Base-by-base conservation (phyloP, 1,284 basidiomycete species). In the Fomitopsis pinicola region DNA sequence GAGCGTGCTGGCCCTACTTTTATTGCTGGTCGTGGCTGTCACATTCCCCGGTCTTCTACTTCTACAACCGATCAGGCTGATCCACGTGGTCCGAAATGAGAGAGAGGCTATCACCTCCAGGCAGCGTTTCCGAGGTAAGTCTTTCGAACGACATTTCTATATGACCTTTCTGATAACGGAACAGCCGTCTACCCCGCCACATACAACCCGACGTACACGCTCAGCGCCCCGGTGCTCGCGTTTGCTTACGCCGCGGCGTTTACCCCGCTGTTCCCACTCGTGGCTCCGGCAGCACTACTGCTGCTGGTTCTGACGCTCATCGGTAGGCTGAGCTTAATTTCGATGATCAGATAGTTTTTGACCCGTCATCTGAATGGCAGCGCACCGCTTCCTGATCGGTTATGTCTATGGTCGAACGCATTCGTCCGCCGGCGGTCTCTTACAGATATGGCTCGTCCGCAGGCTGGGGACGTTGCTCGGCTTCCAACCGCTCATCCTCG, bases 391-490 rank as follows among this genome's bases (percentile, higher is more conserved):
- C 75, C 81, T 92, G 59, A 77, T 90, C 60, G 86, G 87, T 42
- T 90, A 91, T 69, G 89, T 92, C 30, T 89, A 87, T 67, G 86
- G 82, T 14, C 81, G 87, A 33, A 87, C 84, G 17, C 82, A 84
- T 58, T 87, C 87, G 6, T 86, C 87, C 69, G 88, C 87, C 0
- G 88, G 89, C 10, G 91, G 89, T 1, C 70, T 87, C 10, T 72
- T 91, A 15, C 87, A 89, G 63, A 81, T 93, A 19, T 92, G 89
- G 88, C 75, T 91, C 0, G 72, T 92, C 38, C 84, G 86, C 59
- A 83, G 89, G 42, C 82, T 93, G 64, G 86, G 78, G 55, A 85
- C 85, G 6, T 72, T 89, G 22, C 72, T 88, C 9, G 80, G 84
- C 1, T 76, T 92, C 64, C 90, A 93, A 67, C 91, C 91, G 17